Evolutionary conservation across 1,139 yeast species (phyloP).

Genomic region (Zygosaccharomyces pseudobailii): DNA sequence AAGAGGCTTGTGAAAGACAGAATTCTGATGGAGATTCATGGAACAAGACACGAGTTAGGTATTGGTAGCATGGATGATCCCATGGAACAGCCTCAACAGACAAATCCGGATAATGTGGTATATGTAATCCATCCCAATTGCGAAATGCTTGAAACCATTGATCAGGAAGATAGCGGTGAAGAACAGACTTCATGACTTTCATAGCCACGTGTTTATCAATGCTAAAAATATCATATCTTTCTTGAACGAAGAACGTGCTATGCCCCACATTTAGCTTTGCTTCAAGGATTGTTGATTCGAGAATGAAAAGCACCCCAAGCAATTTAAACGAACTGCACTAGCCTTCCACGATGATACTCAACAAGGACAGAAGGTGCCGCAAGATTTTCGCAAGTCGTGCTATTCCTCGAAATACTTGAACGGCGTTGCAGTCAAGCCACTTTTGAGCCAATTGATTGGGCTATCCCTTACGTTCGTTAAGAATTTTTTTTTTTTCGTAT

Average conservation of each 20-base stretch:
- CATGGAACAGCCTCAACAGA: constrained; percentile 28
- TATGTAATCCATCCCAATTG: constrained; percentile 91
- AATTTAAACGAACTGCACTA: neutral
- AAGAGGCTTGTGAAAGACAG: constrained; percentile 81
- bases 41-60: constrained; percentile 44
- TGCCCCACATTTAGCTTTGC: neutral
- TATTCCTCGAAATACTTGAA: neutral
- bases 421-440: neutral
- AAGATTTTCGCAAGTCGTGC: neutral
- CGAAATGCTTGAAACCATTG: constrained; percentile 53
- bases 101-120: constrained; percentile 38
- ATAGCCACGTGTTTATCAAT: neutral
- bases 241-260: neutral
- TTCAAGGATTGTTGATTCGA: neutral
- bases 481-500: neutral
- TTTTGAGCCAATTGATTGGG: neutral
- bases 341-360: neutral
- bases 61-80: constrained; percentile 22
- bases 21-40: constrained; percentile 75
- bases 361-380: neutral
- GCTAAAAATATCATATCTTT: neutral
- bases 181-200: neutral
- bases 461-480: neutral
- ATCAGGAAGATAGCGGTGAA: constrained; percentile 10
- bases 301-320: neutral